Evolutionary conservation across 192 early-diverging fungal species (phyloP).

Genomic region (Podila verticillata): DNA sequence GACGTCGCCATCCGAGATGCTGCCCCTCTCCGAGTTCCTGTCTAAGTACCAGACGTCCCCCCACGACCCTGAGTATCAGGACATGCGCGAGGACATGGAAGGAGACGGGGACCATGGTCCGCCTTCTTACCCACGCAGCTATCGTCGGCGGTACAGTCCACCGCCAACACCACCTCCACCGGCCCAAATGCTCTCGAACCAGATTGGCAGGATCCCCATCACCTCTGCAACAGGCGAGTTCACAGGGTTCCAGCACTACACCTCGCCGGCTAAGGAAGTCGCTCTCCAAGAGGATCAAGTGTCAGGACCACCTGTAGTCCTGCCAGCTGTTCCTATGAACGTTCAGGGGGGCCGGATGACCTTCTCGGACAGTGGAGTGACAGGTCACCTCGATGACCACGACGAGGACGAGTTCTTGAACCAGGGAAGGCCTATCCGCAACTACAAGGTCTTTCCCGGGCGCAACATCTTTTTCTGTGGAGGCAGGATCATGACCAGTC

Average conservation of each 20-base stretch:
- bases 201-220: constrained; percentile 24
- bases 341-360: not conserved
- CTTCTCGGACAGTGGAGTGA: constrained; percentile 11
- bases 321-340: not conserved
- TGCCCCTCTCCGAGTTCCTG: constrained; percentile 41
- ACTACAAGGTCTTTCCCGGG: constrained; percentile 64
- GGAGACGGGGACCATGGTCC: too few species aligned
- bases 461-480: constrained; percentile 67
- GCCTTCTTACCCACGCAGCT: not conserved
- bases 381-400: constrained; percentile 8
- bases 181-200: not conserved
- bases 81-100: not conserved
- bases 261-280: constrained; percentile 1
- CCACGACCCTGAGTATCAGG: not conserved
- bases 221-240: constrained; percentile 28
- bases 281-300: not conserved
- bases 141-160: constrained; percentile 8
- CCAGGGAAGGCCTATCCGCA: constrained; percentile 25
- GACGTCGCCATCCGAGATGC: constrained; percentile 10
- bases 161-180: constrained; percentile 9
- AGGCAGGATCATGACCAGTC: constrained; percentile 75
- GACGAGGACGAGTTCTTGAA: constrained; percentile 30
- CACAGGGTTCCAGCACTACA: constrained; percentile 28
- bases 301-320: not conserved
- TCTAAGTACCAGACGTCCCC: not conserved